Evolutionary conservation across 2,329 filamentous ascomycete genomes (phyloP).

Genomic region (Talaromyces piceae): DNA sequence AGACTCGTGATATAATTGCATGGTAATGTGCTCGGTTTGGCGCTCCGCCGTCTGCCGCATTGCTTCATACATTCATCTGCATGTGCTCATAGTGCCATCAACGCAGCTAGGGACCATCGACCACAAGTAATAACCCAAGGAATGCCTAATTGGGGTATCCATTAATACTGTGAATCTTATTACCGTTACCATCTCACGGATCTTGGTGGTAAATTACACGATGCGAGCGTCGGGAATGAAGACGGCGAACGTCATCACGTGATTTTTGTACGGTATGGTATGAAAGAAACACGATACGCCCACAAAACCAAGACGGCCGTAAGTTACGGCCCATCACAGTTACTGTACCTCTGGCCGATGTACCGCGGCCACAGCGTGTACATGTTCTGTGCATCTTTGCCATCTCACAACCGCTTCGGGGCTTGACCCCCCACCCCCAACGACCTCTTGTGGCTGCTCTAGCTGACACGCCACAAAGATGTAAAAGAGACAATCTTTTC

Average conservation of each 20-base stretch:
- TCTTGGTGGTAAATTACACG: too few species aligned
- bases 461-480: background rate
- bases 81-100: background rate
- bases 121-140: background rate
- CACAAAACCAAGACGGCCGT: background rate
- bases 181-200: too few species aligned
- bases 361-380: too few species aligned
- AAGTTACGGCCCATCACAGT: background rate
- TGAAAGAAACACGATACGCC: background rate
- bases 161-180: too few species aligned
- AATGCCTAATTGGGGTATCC: background rate
- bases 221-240: background rate
- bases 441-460: background rate
- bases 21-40: background rate
- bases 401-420: too few species aligned
- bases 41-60: background rate
- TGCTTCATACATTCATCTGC: background rate
- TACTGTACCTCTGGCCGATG: background rate
- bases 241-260: background rate
- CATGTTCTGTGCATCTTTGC: background rate
- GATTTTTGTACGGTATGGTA: background rate
- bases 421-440: too few species aligned
- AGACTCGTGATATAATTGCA: background rate
- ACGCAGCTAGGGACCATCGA: background rate
- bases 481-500: background rate